phyloP scores from a whole-genome alignment of 805 yeast genomes.

The Candida stauntonica region DNA sequence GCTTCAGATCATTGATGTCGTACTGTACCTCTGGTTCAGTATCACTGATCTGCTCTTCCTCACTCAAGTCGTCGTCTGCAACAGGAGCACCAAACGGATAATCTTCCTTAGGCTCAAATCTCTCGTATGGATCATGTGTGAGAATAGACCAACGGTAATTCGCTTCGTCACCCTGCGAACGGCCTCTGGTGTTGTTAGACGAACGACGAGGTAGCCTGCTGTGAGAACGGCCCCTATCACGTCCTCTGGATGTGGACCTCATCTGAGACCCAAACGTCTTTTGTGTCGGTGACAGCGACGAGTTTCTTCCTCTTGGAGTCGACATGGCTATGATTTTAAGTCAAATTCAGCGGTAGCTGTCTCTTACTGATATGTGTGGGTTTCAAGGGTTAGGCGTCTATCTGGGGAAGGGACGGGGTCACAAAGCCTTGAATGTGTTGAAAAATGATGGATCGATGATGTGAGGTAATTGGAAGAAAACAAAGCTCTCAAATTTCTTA shows the following conservation, averaged over 20 bases:
- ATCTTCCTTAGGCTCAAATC: slow-evolving; percentile 35
- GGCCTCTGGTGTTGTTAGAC: slow-evolving; percentile 20
- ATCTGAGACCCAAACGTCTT: slow-evolving; percentile 1
- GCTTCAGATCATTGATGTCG: slow-evolving; percentile 33
- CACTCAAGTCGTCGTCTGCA: slow-evolving; percentile 33
- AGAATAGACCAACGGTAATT: slow-evolving; percentile 57
- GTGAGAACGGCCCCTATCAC: slow-evolving; percentile 13
- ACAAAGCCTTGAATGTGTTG: too few species aligned
- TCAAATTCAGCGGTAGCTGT: not conserved
- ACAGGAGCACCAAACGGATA: slow-evolving; percentile 21
- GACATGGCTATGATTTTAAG: not conserved
- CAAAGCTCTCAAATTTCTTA: too few species aligned
- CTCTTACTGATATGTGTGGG: not conserved
- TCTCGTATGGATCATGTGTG: slow-evolving; percentile 69
- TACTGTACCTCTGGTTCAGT: slow-evolving; percentile 32
- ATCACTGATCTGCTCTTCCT: slow-evolving; percentile 58
- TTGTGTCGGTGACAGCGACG: slow-evolving; percentile 10
- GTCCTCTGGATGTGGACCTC: slow-evolving; percentile 16
- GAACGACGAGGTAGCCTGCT: slow-evolving; percentile 8
- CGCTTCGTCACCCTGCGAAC: slow-evolving; percentile 29
- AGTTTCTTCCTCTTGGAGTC: slow-evolving; percentile 11
- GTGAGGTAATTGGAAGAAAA: too few species aligned
- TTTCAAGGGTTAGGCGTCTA: too few species aligned
- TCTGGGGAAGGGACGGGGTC: too few species aligned
- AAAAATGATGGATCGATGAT: too few species aligned